Percentiles rank a stretch among this genome's conserved stretches.
phyloP scores from a whole-genome alignment of 441 rosid species.

The Breynia disticha region DNA sequence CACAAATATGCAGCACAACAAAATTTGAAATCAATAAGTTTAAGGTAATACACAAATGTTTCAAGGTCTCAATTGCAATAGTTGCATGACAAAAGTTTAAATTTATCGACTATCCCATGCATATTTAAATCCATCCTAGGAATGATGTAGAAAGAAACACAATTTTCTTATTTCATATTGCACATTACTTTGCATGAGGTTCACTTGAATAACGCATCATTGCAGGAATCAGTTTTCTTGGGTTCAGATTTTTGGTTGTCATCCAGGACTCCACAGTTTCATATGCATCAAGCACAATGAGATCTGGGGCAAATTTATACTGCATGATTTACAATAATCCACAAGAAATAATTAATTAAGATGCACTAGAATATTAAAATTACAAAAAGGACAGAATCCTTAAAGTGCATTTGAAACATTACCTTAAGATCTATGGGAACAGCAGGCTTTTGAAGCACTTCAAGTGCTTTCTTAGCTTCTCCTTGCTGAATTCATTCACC shows the following conservation, averaged over 20 bases:
- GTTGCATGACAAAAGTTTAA: too few species aligned
- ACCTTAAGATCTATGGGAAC: constrained; percentile 92
- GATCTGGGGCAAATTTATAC: constrained; percentile 98
- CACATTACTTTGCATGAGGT: constrained; percentile 95
- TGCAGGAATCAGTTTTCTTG: constrained; percentile 92
- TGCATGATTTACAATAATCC: constrained; percentile 31
- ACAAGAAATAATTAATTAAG: constrained; percentile 14
- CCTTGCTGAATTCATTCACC: constrained; percentile 60
- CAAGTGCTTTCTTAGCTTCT: constrained; percentile 91
- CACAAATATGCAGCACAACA: too few species aligned
- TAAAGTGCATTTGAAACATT: constrained; percentile 7
- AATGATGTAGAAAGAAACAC: too few species aligned
- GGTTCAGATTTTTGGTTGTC: constrained; percentile 76
- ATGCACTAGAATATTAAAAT: constrained; percentile 6
- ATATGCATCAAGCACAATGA: constrained; percentile 91
- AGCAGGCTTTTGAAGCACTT: constrained; percentile 81
- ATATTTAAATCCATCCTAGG: too few species aligned
- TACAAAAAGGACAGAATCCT: background rate
- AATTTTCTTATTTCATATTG: background rate
- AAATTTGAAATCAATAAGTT: too few species aligned
- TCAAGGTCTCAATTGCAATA: too few species aligned
- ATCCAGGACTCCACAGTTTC: constrained; percentile 99
- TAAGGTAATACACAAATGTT: too few species aligned
- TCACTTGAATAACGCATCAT: constrained; percentile 99
- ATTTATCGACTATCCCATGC: too few species aligned